A percentile compares a stretch with the other conserved stretches of the same genome.
Evolutionary conservation across 345 rosid species (phyloP).

Genomic region (Erodium maritimum): DNA sequence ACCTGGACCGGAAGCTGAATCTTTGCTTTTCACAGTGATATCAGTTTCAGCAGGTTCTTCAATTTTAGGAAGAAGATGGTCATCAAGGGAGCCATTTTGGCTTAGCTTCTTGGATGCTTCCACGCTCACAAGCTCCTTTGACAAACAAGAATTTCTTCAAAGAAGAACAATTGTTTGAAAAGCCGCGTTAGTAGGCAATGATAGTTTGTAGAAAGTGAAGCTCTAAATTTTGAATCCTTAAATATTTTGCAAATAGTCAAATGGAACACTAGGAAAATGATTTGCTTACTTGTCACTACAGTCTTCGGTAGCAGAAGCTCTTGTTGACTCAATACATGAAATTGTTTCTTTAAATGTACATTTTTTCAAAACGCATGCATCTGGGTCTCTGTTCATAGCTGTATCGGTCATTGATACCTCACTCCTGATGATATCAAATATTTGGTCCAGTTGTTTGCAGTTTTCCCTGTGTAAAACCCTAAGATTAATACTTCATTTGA

Average conservation of each 20-base stretch:
- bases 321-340: slow-evolving; percentile 28
- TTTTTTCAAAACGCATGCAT: slow-evolving; percentile 20
- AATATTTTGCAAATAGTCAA: too few species aligned
- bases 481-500: too few species aligned
- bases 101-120: slow-evolving; percentile 68
- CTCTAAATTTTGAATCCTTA: too few species aligned
- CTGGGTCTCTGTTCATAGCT: slow-evolving; percentile 39
- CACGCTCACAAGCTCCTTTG: slow-evolving; percentile 56
- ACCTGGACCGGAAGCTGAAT: slow-evolving; percentile 54
- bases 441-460: slow-evolving; percentile 43
- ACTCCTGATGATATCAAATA: slow-evolving; percentile 52
- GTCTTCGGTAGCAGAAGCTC: slow-evolving; percentile 45
- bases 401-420: slow-evolving; percentile 42
- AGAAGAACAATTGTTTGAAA: slow-evolving; percentile 36
- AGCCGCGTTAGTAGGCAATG: slow-evolving; percentile 43
- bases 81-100: slow-evolving; percentile 40
- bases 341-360: slow-evolving; percentile 20
- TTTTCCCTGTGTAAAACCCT: too few species aligned
- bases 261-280: too few species aligned
- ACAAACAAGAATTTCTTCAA: slow-evolving; percentile 34
- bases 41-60: slow-evolving; percentile 22
- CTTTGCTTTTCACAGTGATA: slow-evolving; percentile 22
- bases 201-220: slow-evolving; percentile 38
- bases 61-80: slow-evolving; percentile 34
- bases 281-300: slow-evolving; percentile 50